Evolutionary conservation across 345 rosid genomes (phyloP).

Genomic region (Eucalyptus melliodora): DNA sequence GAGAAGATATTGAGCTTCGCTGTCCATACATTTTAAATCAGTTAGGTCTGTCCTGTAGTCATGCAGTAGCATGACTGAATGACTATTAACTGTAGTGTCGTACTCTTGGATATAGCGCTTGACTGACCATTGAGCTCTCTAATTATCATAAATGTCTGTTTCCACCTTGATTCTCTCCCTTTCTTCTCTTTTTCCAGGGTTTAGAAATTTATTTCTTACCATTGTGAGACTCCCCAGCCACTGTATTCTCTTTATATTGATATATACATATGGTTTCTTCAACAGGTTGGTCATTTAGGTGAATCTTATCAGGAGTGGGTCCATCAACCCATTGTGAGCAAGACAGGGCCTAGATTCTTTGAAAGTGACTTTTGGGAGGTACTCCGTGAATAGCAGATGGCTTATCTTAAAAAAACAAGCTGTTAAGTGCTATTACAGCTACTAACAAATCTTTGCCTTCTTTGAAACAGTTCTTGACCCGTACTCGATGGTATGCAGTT

Average conservation of each 20-base stretch:
- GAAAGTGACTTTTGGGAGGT: slow-evolving; percentile 92
- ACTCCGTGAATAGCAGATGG: background rate
- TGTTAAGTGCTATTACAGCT: background rate
- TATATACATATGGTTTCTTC: background rate
- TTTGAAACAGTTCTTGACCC: slow-evolving; percentile 67
- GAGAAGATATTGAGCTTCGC: no score
- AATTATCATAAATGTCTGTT: background rate
- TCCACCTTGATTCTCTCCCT: background rate
- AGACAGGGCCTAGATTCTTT: slow-evolving; percentile 93
- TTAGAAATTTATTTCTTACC: background rate
- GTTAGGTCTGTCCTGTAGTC: background rate
- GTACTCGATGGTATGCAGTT: slow-evolving; percentile 94
- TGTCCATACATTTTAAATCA: background rate
- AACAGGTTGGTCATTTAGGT: slow-evolving; percentile 96
- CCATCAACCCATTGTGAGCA: slow-evolving; percentile 89
- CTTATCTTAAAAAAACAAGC: background rate
- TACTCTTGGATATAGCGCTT: background rate
- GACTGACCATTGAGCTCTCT: background rate
- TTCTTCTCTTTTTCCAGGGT: background rate
- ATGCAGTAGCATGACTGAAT: background rate
- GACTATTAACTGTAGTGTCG: background rate
- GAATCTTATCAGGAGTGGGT: slow-evolving; percentile 95
- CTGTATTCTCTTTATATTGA: background rate
- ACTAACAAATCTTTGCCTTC: background rate
- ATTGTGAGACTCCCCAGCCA: background rate